Evolutionary conservation across 1,284 basidiomycete species (phyloP), one percentile per base, ranked within the genome.

Genomic region (Meira nashicola): DNA sequence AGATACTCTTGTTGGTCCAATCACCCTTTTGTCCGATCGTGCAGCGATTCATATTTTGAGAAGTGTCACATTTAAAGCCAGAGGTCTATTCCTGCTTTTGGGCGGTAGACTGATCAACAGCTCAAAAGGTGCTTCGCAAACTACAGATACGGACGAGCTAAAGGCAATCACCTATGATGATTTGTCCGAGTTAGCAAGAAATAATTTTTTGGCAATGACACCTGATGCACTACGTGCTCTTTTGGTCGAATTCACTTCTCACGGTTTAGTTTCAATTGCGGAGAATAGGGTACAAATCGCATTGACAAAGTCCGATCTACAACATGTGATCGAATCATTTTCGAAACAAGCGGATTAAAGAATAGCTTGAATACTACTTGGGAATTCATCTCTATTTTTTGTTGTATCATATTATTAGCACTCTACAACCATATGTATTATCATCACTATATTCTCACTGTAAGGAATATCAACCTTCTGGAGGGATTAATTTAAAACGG

Each of bases 211-310:
- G 21, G 69, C 64, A 2, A 62, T 62, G 5, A 65, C 66, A 43
- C 67, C 68, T 50, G 54, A 60, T 12, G 67, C 64, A 21, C 60
- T 71, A 54, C 60, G 65, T 23, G 55, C 51, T 41, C 43, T 71
- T n/a, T 53, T 71, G 19, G 65, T 71, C 59, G 69, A 71, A 63
- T 71, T 71, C 40, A 67, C 62, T 44, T 62, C 66, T 48, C 69
- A 71, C 23, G 65, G 68, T 3, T 55, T 71, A 39, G 62, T 63
- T 4, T 25, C 17, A 9, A 25, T 44, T 25, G 43, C 9, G 17
- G 43, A 44, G 3, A 33, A 33, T 33, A 3, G 28, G 8, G 28
- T 33, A 8, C 28, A 33, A 33, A 33, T 33, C 28, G 28, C 14
- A 5, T 43, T 43, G 40, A 43, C 40, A 15, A 39, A 39, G 39